Base-by-base conservation (phyloP, 164 flowering plant species). In the Platanus orientalis region DNA sequence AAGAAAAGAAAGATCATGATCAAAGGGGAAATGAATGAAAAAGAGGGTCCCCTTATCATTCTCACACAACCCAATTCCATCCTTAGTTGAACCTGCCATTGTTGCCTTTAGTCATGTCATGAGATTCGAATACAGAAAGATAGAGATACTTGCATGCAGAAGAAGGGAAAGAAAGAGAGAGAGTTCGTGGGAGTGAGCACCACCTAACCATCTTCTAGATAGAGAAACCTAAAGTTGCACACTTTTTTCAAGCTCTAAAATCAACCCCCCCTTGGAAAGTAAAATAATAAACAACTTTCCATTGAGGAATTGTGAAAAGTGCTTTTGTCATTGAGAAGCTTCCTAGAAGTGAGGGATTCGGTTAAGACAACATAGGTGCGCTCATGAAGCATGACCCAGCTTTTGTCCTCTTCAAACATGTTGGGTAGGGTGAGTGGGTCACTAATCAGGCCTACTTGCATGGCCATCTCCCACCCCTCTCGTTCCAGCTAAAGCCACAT, bases 301-400 rank as follows among this genome's bases (percentile, higher is more conserved):
- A 76, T 69, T 57, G 62, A 63, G 77, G 73, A 73, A 78, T 42
- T 27, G 70, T 58, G 68, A n/a, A 30, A 39, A 55, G 67, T 51
- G 73, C 83, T 81, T 85, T 83, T 81, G 87, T 80, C 70, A 74
- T 60, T 67, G 62, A 71, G 83, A 81, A 81, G 86, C 70, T 78
- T 83, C 90, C 83, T 78, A 65, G 80, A 78, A 75, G 73, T 83
- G 78, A 75, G 83, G 80, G 81, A 73, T 75, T 80, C 65, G 61
- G 58, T 70, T 66, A 20, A 28, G 72, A 59, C 65, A 63, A 70
- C 57, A 65, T 66, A 67, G 75, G 69, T 79, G 59, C 68, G 53
- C 52, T 70, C 68, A 70, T 61, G 68, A 71, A 57, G 69, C 76
- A 69, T 58, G 45, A 62, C 25, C 61, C 71, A 75, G 77, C 80